Evolutionary conservation across 305 asterid genomes (phyloP).

Genomic region (Solanum aculeatissimum): DNA sequence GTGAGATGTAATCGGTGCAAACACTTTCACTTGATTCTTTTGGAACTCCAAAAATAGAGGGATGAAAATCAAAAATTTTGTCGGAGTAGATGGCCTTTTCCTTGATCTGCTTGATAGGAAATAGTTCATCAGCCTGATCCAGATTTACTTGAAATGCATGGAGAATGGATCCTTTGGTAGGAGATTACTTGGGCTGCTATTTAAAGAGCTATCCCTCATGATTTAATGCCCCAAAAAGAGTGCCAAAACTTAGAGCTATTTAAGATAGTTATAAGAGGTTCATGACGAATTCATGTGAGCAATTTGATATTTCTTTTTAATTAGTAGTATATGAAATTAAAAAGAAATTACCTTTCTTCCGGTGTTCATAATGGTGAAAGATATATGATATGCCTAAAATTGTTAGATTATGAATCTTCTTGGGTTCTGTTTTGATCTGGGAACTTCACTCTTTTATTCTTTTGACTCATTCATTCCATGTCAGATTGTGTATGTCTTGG

Average conservation of each 20-base stretch:
- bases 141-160: background rate
- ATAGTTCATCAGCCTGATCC: background rate
- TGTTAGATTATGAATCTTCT: background rate
- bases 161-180: background rate
- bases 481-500: background rate
- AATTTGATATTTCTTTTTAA: background rate
- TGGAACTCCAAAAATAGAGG: background rate
- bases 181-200: background rate
- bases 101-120: background rate
- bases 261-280: background rate
- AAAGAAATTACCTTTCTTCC: background rate
- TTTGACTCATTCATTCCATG: background rate
- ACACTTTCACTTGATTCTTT: background rate
- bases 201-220: background rate
- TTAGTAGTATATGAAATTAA: background rate
- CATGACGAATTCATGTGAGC: background rate
- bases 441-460: background rate
- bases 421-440: background rate
- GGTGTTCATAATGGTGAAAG: background rate
- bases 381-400: background rate
- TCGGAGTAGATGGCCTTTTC: background rate
- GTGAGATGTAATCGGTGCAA: background rate
- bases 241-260: background rate
- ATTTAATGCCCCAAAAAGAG: background rate
- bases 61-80: background rate